These are phyloP conservation scores for Cordyceps cateniannulata DNA, from an alignment of 2,329 filamentous ascomycete genomes.

Conservation along the genomic window DNA sequence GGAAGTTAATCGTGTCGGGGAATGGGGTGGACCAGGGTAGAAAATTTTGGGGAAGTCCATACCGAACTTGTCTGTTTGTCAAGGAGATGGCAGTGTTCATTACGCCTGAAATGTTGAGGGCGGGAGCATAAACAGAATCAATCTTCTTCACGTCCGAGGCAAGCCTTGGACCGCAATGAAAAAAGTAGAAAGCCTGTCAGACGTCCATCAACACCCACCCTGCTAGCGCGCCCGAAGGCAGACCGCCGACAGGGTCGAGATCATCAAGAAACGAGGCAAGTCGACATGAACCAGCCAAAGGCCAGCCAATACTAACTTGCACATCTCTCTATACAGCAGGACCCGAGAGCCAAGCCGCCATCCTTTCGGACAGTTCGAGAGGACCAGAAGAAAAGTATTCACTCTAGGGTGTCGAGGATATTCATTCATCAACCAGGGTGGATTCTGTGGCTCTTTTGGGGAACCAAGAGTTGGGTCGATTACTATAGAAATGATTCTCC, in stretches of 20 bases:
- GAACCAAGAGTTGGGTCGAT: slow-evolving; percentile 84
- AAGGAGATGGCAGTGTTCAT: too few relatives aligned
- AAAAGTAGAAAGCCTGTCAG: slow-evolving; percentile 65
- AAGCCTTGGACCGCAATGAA: slow-evolving; percentile 48
- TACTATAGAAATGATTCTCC: slow-evolving; percentile 98
- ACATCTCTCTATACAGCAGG: slow-evolving; percentile 64
- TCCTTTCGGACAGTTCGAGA: slow-evolving; percentile 57
- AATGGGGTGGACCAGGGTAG: slow-evolving; percentile 22
- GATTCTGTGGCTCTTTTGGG: slow-evolving; percentile 87
- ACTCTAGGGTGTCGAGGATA: slow-evolving; percentile 87
- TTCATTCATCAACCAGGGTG: slow-evolving; percentile 90
- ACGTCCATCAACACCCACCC: slow-evolving; percentile 84
- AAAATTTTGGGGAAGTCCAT: too few relatives aligned
- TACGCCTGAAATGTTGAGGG: too few relatives aligned
- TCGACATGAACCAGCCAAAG: slow-evolving; percentile 9
- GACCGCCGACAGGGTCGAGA: slow-evolving; percentile 71
- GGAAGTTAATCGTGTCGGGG: too few relatives aligned
- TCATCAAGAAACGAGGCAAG: slow-evolving; percentile 57
- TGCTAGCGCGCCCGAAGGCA: slow-evolving; percentile 69
- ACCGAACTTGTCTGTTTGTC: too few relatives aligned
- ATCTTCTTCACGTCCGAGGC: slow-evolving; percentile 48
- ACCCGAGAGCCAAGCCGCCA: slow-evolving; percentile 38
- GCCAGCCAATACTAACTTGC: slow-evolving; percentile 35
- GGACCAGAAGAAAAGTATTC: slow-evolving; percentile 55
- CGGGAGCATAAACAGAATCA: too few relatives aligned